Percentiles rank a stretch among this genome's conserved stretches.
Conservation (phyloP, 2,329 filamentous ascomycete genomes). For the Pseudocercospora pini-densiflorae region DNA sequence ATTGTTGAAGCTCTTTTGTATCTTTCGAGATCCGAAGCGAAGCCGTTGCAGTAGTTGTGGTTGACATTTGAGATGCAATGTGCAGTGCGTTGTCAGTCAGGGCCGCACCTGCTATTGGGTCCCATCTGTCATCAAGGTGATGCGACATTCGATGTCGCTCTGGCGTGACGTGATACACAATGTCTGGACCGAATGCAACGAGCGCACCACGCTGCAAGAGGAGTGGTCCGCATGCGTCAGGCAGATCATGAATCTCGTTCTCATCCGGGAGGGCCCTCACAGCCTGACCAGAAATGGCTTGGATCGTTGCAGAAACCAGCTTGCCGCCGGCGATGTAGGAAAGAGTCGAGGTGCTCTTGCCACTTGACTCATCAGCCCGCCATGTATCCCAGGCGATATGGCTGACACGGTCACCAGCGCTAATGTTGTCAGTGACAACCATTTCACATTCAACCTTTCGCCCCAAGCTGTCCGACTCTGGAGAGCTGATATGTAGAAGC, state of each 20-base stretch:
- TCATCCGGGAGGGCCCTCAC: neutral
- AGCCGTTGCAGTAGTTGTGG: constrained; percentile 40
- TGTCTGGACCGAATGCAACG: constrained; percentile 39
- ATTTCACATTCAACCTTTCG: constrained; percentile 24
- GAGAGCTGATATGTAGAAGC: constrained; percentile 44
- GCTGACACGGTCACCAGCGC: constrained; percentile 12
- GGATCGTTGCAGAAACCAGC: constrained; percentile 13
- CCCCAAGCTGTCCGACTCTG: constrained; percentile 37
- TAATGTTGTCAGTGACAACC: constrained; percentile 7
- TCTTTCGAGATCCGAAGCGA: constrained; percentile 39
- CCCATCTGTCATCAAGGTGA: constrained; percentile 49
- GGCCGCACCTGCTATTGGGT: constrained; percentile 45
- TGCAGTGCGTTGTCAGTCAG: constrained; percentile 38
- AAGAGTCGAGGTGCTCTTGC: constrained; percentile 10
- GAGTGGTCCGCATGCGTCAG: constrained; percentile 29
- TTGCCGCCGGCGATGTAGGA: constrained; percentile 24
- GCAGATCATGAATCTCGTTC: constrained; percentile 7
- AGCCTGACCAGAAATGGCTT: neutral
- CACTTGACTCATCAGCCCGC: constrained; percentile 3
- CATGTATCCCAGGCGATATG: constrained; percentile 20
- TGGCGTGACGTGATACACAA: constrained; percentile 34
- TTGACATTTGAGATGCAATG: constrained; percentile 44
- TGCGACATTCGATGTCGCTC: constrained; percentile 33
- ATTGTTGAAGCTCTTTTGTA: neutral
- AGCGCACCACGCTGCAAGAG: constrained; percentile 12